Evolutionary conservation across 2,329 filamentous ascomycete genomes (phyloP), one percentile per base, ranked within the genome.

Genomic region (Colletotrichum nymphaeae): DNA sequence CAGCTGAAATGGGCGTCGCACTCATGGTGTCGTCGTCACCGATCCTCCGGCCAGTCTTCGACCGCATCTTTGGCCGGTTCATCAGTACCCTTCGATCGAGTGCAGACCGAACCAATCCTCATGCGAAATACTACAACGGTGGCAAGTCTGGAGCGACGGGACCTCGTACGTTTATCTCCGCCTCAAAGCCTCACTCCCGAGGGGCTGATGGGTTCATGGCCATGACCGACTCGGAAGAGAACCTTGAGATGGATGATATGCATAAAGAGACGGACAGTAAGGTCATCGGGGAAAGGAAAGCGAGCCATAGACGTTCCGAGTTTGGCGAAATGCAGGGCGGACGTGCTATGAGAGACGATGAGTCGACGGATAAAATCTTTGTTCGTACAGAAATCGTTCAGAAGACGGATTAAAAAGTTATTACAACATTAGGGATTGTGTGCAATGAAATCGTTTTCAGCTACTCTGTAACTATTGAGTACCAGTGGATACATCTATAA

Each of bases 21-120:
- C 75, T 79, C 24, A 56, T 79, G 52, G 78, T 79, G 14, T 76
- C 77, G 3, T 78, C 76, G 56, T 79, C 76, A 1, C 75, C 78
- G 6, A 68, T 78, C 1, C 74, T 79, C 2, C 75, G 78, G 5
- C 77, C 78, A 35, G 73, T 78, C 6, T 78, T 78, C 28, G 77
- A 78, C 60, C 75, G 74, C 55, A 46, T 75, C 19, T 77, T 79
- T 32, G 53, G 63, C n/a, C 64, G 76, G 4, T 69, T 78, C 24
- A 55, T 77, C 16, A 76, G 70, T 46, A 58, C 56, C 59, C 52
- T 74, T 52, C 16, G 67, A 42, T 67, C 65, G 9, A n/a, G 53
- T 32, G 30, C 58, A 28, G 49, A 22, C 24, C 58, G 59, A 19
- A 63, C 52, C 52, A 52, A 68, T n/a, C 52, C 58, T 9, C 9